A percentile compares a stretch with the other conserved stretches of the same genome.
These are phyloP conservation scores for Fusarium subtropicale DNA, from an alignment of 2,329 filamentous ascomycete genomes.

Conservation along the genomic window DNA sequence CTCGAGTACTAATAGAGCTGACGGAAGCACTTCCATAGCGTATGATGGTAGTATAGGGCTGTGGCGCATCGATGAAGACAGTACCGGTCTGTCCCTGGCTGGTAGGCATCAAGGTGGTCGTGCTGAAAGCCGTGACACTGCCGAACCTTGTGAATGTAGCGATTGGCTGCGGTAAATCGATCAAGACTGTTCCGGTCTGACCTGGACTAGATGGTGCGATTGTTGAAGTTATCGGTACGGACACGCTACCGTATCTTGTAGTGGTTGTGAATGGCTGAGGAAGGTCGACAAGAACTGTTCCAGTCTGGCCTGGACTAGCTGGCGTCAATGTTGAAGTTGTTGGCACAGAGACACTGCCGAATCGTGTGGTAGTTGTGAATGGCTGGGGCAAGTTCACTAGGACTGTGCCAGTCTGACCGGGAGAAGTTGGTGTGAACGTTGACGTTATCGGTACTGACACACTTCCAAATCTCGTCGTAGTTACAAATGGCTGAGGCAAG, in stretches of 20 bases:
- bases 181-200: constrained; percentile 4
- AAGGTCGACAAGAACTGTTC: constrained; percentile 3
- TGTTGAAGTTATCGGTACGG: background rate
- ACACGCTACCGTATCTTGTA: constrained; percentile 1
- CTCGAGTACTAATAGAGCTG: background rate
- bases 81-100: constrained; percentile 1
- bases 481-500: constrained; percentile 7
- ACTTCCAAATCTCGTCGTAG: background rate
- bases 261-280: constrained; percentile 1
- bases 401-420: constrained; percentile 11
- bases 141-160: background rate
- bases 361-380: constrained; percentile 1
- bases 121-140: background rate
- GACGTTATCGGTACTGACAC: background rate
- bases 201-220: background rate
- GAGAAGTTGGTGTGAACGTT: background rate
- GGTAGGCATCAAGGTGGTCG: background rate
- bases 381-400: constrained; percentile 8
- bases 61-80: background rate
- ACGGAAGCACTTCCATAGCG: background rate
- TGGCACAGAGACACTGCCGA: background rate
- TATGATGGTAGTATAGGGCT: background rate
- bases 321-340: background rate
- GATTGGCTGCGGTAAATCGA: background rate
- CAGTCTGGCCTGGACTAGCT: background rate